These are phyloP conservation scores for Capronia epimyces DNA, from an alignment of 2,329 filamentous ascomycete genomes.

Conservation along the genomic window DNA sequence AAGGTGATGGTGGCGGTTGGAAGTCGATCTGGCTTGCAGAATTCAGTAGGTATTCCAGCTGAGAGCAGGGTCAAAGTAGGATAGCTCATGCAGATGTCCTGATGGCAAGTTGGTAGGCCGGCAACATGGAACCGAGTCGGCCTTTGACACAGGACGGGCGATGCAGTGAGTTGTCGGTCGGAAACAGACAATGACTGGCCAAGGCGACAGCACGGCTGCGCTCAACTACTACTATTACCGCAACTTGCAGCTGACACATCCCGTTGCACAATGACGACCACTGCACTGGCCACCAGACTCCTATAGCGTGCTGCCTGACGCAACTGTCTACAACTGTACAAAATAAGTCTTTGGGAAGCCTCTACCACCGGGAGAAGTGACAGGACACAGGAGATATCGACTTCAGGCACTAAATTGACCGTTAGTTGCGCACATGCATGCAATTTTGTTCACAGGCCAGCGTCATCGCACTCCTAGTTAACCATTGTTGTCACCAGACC, in stretches of 20 bases:
- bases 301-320: not conserved
- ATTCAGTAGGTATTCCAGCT: not conserved
- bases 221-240: too few relatives aligned
- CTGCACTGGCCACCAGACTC: not conserved
- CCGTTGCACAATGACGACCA: not conserved
- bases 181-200: conserved; percentile 2
- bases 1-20: conserved; percentile 6
- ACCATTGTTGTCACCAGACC: conserved; percentile 10
- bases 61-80: not conserved
- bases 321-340: too few relatives aligned
- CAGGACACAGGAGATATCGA: too few relatives aligned
- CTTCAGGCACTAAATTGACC: not conserved
- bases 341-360: too few relatives aligned
- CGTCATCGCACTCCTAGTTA: not conserved
- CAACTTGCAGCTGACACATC: not conserved
- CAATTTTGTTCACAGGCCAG: not conserved
- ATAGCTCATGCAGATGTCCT: not conserved
- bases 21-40: not conserved
- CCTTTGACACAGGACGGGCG: not conserved
- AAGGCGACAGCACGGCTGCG: not conserved
- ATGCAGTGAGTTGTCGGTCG: not conserved
- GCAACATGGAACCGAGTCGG: not conserved
- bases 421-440: not conserved
- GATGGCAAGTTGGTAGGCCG: not conserved
- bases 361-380: too few relatives aligned